Evolutionary conservation across 371 early-diverging fungal genomes (phyloP), one percentile per base, ranked within the genome.

Genomic region (Rhizopus microsporus): DNA sequence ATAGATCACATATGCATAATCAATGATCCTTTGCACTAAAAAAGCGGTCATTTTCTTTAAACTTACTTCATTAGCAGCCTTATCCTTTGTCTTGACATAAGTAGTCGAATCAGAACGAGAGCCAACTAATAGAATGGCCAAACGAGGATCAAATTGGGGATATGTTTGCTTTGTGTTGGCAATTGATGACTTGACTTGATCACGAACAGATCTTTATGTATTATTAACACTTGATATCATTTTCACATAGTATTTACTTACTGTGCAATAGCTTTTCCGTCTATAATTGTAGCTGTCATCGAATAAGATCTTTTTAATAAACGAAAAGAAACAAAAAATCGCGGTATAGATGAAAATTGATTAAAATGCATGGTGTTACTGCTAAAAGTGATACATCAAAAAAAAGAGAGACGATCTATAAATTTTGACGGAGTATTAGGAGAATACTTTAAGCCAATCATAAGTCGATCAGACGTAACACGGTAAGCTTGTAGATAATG

Each of bases 71-170:
- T 75, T 75, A 57, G 93, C 93, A 9, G 94, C 93, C 72, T 89
- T 89, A 64, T 88, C 80, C 77, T 97, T 97, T 86, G 91, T 91
- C 40, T 85, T 75, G 17, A 96, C 92, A 70, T 97, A 97, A 35
- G 91, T 78, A 51, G 86, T 84, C 7, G 96, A 95, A 72, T 97
- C 96, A 49, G 91, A 91, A 45, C 95, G 87, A n/a, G 55, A 78
- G 32, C 97, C 97, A 4, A 97, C 93, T 72, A 96, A 95, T 32
- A 95, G 77, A 48, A 96, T 91, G 31, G 91, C 87, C n/a, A 97
- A 81, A 43, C 88, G 89, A 39, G 97, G 95, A 33, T 65, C 66
- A 68, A 93, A 93, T 32, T 70, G 61, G 48, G 89, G 85, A 52
- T 88, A 81, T 37, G 72, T 61, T 30, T 58, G 58, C 56, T 80